Evolutionary conservation across 2,329 filamentous ascomycete genomes (phyloP), one percentile per base, ranked within the genome.

Genomic region (Colletotrichum sp.): DNA sequence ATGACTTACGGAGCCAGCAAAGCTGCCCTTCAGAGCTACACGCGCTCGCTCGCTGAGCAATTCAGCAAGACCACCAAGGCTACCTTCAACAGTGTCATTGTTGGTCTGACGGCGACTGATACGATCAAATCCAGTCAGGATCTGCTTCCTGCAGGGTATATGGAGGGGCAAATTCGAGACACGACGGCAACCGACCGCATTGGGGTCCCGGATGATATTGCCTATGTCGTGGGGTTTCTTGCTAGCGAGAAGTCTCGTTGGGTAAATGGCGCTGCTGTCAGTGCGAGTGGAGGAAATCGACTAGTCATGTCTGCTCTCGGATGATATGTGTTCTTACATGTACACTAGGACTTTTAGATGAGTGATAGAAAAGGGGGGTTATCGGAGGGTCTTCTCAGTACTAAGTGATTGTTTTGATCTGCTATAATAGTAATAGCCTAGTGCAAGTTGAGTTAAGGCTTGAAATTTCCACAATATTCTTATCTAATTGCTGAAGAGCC

Each of bases 71-170:
- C 70, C 0, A 75, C 80, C 7, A 78, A 74, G 1, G 78, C 80
- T 8, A 83, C 80, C 0, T 82, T 83, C 1, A 83, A 84, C 75
- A 80, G 74, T 16, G 80, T 83, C 4, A 81, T 84, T 60, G 82
- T 80, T 5, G 82, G 82, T 3, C 80, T 79, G 1, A 67, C 82
- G 19, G 80, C 78, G 30, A 81, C 74, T 9, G 55, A 74, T 2
- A 8, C 65, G 7, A 9, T 55, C 13, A 15, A 30, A 8, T 3
- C 8, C 1, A 36, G 16, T 1, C 13, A 63, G 9, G 6, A 11
- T n/a, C 8, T n/a, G 8, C 32, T 32, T 11, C 28, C 25, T 2
- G n/a, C 15, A 8, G 52, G 30, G 13, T 39, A 52, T 19, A 19
- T 25, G 59, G 19, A 63, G 13, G 8, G 15, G 5, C 6, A 28